phyloP scores from a whole-genome alignment of 129 eudicot species.

The Silybum marianum region DNA sequence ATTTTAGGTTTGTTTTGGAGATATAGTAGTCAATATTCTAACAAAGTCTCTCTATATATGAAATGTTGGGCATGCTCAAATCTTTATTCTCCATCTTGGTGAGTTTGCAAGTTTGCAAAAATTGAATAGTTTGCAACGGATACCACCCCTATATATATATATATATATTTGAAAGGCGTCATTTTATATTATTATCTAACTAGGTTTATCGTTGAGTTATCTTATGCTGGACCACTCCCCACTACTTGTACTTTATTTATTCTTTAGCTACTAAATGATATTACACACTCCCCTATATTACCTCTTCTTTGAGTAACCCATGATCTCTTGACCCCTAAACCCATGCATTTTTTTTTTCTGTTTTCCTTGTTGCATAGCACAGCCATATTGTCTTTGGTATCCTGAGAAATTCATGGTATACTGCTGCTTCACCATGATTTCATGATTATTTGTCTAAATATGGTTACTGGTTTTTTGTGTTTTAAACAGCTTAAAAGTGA shows the following conservation, averaged over 20 bases:
- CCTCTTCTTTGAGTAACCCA: neutral
- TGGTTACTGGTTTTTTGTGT: constrained; percentile 19
- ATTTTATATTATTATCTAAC: neutral
- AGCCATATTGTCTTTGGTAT: neutral
- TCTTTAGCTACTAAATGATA: neutral
- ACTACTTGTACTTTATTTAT: neutral
- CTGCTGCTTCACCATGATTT: constrained; percentile 9
- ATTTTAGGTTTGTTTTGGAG: neutral
- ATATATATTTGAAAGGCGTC: neutral
- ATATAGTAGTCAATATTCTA: neutral
- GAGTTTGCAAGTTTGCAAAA: too few species aligned
- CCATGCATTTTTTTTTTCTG: neutral
- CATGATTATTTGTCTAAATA: neutral
- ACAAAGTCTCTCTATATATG: neutral
- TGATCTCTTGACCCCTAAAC: neutral
- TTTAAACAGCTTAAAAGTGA: constrained; percentile 63
- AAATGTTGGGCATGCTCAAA: neutral
- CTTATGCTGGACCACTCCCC: neutral
- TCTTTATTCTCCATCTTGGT: neutral
- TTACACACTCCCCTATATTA: neutral
- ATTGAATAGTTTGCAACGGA: too few species aligned
- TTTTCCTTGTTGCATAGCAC: constrained; percentile 5
- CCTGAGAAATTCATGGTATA: neutral
- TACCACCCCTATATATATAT: too few species aligned
- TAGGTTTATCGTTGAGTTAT: neutral